Percentiles rank a stretch among this genome's conserved stretches.
These are phyloP conservation scores for Lunularia cruciata DNA, from an alignment of 225 moss, liverwort and hornwort genomes.

Conservation along the genomic window DNA sequence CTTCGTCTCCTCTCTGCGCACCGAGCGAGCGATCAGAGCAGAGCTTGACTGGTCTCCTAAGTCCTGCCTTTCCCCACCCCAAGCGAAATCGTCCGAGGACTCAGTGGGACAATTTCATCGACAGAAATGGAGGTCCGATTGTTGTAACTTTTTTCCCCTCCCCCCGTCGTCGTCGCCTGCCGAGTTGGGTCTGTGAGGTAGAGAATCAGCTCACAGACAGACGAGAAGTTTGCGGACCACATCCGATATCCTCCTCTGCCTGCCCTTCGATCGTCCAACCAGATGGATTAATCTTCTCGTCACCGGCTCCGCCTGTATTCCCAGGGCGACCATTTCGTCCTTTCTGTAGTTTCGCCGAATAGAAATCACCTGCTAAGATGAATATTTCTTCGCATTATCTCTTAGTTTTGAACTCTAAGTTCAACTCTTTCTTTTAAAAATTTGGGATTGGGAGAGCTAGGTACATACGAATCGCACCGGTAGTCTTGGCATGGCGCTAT, in stretches of 20 bases:
- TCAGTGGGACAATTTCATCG: constrained; percentile 11
- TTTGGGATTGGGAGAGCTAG: too few species aligned
- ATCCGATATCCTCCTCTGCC: constrained; percentile 12
- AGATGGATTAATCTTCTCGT: neutral
- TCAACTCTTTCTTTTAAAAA: too few species aligned
- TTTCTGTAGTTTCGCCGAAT: too few species aligned
- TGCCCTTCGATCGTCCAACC: constrained; percentile 14
- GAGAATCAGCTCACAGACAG: constrained; percentile 11
- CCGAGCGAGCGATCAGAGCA: too few species aligned
- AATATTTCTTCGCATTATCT: too few species aligned
- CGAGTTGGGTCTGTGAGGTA: constrained; percentile 1
- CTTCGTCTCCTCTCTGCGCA: neutral
- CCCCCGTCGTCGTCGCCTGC: neutral
- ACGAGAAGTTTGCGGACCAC: constrained; percentile 21
- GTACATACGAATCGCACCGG: too few species aligned
- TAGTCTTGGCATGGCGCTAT: too few species aligned
- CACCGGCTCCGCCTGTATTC: neutral
- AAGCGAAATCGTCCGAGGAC: neutral
- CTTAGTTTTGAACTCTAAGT: too few species aligned
- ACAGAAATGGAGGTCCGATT: constrained; percentile 18
- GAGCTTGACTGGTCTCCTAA: too few species aligned
- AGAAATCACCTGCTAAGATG: too few species aligned
- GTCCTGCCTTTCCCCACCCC: neutral
- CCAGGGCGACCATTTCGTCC: too few species aligned
- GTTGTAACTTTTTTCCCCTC: constrained; percentile 12